Evolutionary conservation across 2,329 filamentous ascomycete species (phyloP), one percentile per base, ranked within the genome.

Genomic region (Cadophora gregata): DNA sequence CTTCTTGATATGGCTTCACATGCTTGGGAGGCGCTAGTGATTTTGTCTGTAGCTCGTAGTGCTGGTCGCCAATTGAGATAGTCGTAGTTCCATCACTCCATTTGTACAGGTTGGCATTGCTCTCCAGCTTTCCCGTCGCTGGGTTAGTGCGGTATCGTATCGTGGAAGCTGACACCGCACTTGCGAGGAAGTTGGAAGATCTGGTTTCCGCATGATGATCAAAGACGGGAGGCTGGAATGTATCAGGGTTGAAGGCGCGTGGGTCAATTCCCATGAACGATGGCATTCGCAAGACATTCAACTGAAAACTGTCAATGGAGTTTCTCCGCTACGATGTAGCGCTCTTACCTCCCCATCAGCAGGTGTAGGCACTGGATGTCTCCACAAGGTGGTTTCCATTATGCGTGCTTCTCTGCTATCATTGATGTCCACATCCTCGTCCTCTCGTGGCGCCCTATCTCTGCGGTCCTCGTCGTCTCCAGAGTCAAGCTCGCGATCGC

Each of bases 11-110:
- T 1, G 85, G 82, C 73, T 88, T 86, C 73, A 58, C 71, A 31
- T 73, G 73, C 58, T 82, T 80, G 14, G 79, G 80, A 1, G 90
- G 90, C 1, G 90, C 90, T 58, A 93, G 85, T 27, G 83, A 80
- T 78, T 92, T 93, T 73, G 86, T 88, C 69, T 88, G 84, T 55
- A 94, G 84, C 74, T 93, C 90, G 81, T 90, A 94, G 74, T 94
- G 91, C 70, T 89, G 88, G 67, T 87, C 88, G 16, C 91, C 92
- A 27, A 94, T 83, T n/a, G 90, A 87, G 27, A 95, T 81, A 12
- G 91, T 93, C 19, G 92, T 81, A 4, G 90, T 93, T 31, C 92
- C 92, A 75, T 95, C 92, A 68, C 89, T 93, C 92, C 92, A 95
- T 72, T 86, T 86, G 75, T 92, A 87, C 33, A 95, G 81, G 69